Base-by-base conservation (phyloP, 2,329 filamentous ascomycete species). In the Parastagonospora avenae region DNA sequence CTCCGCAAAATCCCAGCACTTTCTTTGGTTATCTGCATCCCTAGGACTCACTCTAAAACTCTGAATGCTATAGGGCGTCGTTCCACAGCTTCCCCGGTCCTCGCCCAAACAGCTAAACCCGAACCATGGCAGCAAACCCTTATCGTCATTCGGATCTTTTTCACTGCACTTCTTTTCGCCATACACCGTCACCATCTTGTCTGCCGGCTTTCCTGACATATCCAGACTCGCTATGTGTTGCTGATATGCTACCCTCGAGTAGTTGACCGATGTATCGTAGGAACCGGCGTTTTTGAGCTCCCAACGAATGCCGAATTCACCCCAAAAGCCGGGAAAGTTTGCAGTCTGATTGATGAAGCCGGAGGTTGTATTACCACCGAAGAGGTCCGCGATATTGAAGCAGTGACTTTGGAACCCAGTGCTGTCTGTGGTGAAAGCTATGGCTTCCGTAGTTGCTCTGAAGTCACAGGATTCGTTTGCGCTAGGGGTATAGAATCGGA, bases 301-400 rank as follows among this genome's bases (percentile, higher is more conserved):
- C 47, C 47, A 50, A 33, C 33, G 41, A 11, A 50, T 50, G 32
- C 47, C 47, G 4, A 15, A 7, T 32, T 38, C 40, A 8, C 41
- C 42, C 12, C 19, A 15, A 10, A 31, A 12, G 19, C 11, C 14
- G 8, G 16, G 41, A 15, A 15, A 31, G 24, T 44, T 38, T 11
- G 9, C 12, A 16, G 41, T 45, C 29, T 50, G 47, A 30, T 50
- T 50, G 16, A 50, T 33, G 24, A 50, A 50, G n/a, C 47, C 47
- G n/a, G 33, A 36, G 27, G 47, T 50, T 14, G 41, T 28, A 41
- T 50, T 50, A 31, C 47, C 47, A n/a, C 30, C 33, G 32, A 50
- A 50, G n/a, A 50, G 14, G 27, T 50, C 47, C 12, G 24, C 47
- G n/a, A 50, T 33, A 33, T 50, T 29, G 30, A 50, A 50, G 27